These are phyloP conservation scores for Aspergillus calidoustus DNA, from an alignment of 2,329 filamentous ascomycete species.

Conservation along the genomic window DNA sequence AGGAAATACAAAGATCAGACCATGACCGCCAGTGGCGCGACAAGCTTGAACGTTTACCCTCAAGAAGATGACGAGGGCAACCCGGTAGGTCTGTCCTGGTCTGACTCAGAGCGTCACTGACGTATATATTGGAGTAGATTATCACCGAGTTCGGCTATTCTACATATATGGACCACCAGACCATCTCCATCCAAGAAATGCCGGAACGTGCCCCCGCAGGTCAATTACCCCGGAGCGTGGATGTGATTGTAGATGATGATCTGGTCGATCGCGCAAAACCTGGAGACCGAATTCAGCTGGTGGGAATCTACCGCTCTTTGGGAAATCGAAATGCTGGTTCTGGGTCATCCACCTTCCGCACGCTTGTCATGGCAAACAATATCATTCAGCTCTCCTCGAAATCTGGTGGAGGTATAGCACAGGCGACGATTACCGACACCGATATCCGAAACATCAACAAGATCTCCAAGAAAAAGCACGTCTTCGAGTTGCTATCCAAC, in stretches of 20 bases:
- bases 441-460: slow-evolving; percentile 99
- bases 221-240: slow-evolving; percentile 91
- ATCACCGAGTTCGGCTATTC: slow-evolving; percentile 96
- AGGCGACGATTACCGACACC: slow-evolving; percentile 89
- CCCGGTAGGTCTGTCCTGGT: slow-evolving; percentile 55
- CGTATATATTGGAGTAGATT: slow-evolving; percentile 51
- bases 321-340: slow-evolving; percentile 92
- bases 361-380: slow-evolving; percentile 91
- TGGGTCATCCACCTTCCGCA: slow-evolving; percentile 93
- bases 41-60: slow-evolving; percentile 90
- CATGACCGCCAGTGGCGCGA: slow-evolving; percentile 85
- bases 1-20: slow-evolving; percentile 95
- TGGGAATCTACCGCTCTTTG: slow-evolving; percentile 93
- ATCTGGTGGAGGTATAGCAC: slow-evolving; percentile 89
- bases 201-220: slow-evolving; percentile 93
- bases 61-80: slow-evolving; percentile 93
- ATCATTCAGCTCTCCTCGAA: slow-evolving; percentile 94
- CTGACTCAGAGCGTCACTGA: slow-evolving; percentile 19
- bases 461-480: slow-evolving; percentile 88
- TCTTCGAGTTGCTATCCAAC: slow-evolving; percentile 91
- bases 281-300: slow-evolving; percentile 92
- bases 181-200: slow-evolving; percentile 99
- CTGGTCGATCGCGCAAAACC: slow-evolving; percentile 94
- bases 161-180: slow-evolving; percentile 95
- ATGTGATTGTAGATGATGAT: slow-evolving; percentile 96